Evolutionary conservation across 345 rosid species (phyloP).

Genomic region (sweet orange (Citrus sinensis)): DVS_A1.0 CM039163.1:45665501-45666000

Average conservation of each 20-base stretch:
- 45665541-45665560: constrained; percentile 46
- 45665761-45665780: neutral
- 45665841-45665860: constrained; percentile 85
- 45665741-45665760: neutral
- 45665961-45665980: neutral
- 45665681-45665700: neutral
- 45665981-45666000: neutral
- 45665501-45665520: constrained; percentile 61
- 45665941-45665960: neutral
- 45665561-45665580: neutral
- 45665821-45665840: constrained; percentile 77
- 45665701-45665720: neutral
- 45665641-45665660: neutral
- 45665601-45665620: neutral
- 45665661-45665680: constrained; percentile 1
- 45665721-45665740: neutral
- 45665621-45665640: neutral
- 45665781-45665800: constrained; percentile 91
- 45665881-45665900: constrained; percentile 39
- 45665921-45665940: neutral
- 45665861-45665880: constrained; percentile 76
- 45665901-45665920: neutral
- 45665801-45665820: constrained; percentile 87
- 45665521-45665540: constrained; percentile 78
- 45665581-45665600: neutral